Evolutionary conservation across 2,329 filamentous ascomycete species (phyloP).

Genomic region (Talaromyces albobiverticillius): DNA sequence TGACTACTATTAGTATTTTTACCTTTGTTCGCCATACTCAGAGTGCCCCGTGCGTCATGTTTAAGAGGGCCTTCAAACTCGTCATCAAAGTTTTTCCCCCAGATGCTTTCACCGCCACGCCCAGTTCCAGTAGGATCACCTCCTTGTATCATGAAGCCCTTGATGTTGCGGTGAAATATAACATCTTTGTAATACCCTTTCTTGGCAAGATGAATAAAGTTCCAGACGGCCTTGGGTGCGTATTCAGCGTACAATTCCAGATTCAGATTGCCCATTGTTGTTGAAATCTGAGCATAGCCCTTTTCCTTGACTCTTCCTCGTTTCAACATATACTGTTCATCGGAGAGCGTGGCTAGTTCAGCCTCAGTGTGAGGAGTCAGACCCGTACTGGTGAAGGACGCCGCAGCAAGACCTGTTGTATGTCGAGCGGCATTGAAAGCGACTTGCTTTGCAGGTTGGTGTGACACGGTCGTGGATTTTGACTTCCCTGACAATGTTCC

Average conservation of each 20-base stretch:
- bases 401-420: constrained; percentile 86
- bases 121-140: constrained; percentile 93
- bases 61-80: constrained; percentile 86
- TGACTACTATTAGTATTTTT: constrained; percentile 96
- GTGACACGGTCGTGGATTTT: constrained; percentile 17
- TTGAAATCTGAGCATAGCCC: constrained; percentile 87
- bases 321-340: constrained; percentile 96
- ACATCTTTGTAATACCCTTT: constrained; percentile 86
- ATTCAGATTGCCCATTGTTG: constrained; percentile 78
- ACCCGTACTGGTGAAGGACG: constrained; percentile 92
- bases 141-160: constrained; percentile 96
- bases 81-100: constrained; percentile 92
- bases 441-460: constrained; percentile 32
- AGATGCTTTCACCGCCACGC: constrained; percentile 82
- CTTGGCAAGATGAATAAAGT: constrained; percentile 84
- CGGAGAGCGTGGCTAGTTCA: constrained; percentile 79
- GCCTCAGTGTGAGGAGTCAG: constrained; percentile 87
- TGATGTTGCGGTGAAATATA: constrained; percentile 88
- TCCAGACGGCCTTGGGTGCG: constrained; percentile 93
- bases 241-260: constrained; percentile 88
- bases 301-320: constrained; percentile 84
- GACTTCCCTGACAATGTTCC: background rate
- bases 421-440: constrained; percentile 85
- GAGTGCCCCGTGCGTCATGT: constrained; percentile 75
- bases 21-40: constrained; percentile 98